Conservation (phyloP, 306 rosid species). For the Quercus engelmannii region DNA sequence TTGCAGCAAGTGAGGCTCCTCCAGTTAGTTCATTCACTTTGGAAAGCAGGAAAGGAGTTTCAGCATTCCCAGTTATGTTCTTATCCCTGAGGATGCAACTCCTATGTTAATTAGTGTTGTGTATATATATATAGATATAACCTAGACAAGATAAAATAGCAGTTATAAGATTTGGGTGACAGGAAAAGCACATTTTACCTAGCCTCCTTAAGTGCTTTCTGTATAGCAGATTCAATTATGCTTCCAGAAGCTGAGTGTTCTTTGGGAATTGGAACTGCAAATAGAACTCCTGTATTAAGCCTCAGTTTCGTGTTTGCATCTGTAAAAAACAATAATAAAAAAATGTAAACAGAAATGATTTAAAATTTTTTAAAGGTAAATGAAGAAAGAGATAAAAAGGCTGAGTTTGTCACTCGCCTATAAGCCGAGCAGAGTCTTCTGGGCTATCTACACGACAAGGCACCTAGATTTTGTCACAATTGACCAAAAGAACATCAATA, state of each 20-base stretch:
- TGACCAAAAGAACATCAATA: constrained; percentile 20
- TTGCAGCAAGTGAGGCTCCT: constrained; percentile 83
- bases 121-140: too few species aligned
- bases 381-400: background rate
- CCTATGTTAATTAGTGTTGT: background rate
- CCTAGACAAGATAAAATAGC: background rate
- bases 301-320: constrained; percentile 66
- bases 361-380: background rate
- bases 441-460: constrained; percentile 77
- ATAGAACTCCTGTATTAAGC: constrained; percentile 73
- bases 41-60: constrained; percentile 86
- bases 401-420: constrained; percentile 47
- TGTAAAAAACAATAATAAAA: constrained; percentile 23
- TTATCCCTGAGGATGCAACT: constrained; percentile 46
- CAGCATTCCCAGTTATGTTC: constrained; percentile 71
- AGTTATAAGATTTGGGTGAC: background rate
- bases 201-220: constrained; percentile 70
- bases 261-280: constrained; percentile 84
- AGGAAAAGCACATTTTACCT: constrained; percentile 37
- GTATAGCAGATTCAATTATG: constrained; percentile 72
- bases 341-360: background rate
- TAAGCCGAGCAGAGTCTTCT: constrained; percentile 72
- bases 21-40: constrained; percentile 75
- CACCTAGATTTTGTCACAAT: constrained; percentile 45
- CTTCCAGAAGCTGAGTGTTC: constrained; percentile 78